Percentiles rank a stretch among this genome's conserved stretches.
These are phyloP conservation scores for Glutinoglossum americanum DNA, from an alignment of 495 filamentous ascomycete species.

Conservation along the genomic window DNA sequence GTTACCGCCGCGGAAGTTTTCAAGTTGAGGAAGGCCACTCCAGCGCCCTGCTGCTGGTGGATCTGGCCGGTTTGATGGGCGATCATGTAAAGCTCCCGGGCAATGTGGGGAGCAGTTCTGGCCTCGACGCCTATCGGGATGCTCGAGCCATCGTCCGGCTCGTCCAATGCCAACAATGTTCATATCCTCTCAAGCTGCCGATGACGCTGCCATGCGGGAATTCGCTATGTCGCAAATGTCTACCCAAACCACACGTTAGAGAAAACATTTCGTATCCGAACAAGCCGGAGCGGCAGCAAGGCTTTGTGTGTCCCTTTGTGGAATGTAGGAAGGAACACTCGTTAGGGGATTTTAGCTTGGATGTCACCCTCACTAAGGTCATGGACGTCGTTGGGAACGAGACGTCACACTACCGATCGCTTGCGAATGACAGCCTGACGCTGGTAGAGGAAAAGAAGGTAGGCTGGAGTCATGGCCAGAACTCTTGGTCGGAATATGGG, in stretches of 20 bases:
- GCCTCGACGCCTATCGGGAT: conserved; percentile 24
- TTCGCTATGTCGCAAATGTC: conserved; percentile 50
- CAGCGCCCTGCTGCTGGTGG: not conserved
- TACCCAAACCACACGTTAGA: conserved; percentile 40
- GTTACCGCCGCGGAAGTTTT: not conserved
- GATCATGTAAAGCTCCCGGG: not conserved
- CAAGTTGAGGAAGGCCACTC: not conserved
- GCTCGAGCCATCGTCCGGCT: conserved; percentile 41
- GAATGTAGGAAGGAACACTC: conserved; percentile 52
- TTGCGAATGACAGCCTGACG: conserved; percentile 9
- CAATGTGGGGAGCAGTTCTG: not conserved
- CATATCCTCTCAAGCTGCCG: conserved; percentile 40
- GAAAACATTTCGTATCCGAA: conserved; percentile 55
- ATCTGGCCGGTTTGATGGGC: conserved; percentile 1
- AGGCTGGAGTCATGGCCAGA: not conserved
- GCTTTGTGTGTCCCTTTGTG: conserved; percentile 48
- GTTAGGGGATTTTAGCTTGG: conserved; percentile 46
- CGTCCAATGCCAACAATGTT: conserved; percentile 57
- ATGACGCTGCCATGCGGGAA: conserved; percentile 69
- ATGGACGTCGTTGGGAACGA: conserved; percentile 28
- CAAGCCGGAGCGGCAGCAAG: conserved; percentile 36
- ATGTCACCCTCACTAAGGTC: conserved; percentile 52
- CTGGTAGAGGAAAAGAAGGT: conserved; percentile 12
- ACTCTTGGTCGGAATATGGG: conserved; percentile 8
- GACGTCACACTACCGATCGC: conserved; percentile 9